Evolutionary conservation across 768 basidiomycete species (phyloP).

Genomic region (Mycena epipterygia): DNA sequence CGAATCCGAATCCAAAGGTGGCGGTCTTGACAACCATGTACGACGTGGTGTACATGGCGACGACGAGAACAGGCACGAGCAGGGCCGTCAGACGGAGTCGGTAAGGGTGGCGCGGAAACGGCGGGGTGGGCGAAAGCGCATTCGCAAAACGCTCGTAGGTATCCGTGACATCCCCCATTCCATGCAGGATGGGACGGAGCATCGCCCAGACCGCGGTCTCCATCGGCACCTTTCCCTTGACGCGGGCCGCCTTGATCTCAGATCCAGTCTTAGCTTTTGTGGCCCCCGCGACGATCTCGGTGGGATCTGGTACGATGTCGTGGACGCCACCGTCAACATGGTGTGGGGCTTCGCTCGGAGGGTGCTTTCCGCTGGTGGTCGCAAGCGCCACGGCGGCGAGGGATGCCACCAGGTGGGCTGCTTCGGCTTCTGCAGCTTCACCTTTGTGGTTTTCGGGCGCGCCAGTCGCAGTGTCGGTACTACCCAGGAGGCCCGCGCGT

Average conservation of each 20-base stretch:
- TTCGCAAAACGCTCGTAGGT: constrained; percentile 36
- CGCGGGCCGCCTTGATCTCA: constrained; percentile 12
- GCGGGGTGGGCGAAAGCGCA: constrained; percentile 54
- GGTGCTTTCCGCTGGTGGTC: constrained; percentile 44
- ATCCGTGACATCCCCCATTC: constrained; percentile 20
- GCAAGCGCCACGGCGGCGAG: constrained; percentile 48
- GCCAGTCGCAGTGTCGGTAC: constrained; percentile 48
- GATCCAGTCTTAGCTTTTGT: constrained; percentile 33
- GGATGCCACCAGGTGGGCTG: constrained; percentile 49
- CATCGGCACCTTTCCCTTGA: constrained; percentile 23
- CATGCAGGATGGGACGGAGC: constrained; percentile 26
- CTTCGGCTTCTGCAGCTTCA: constrained; percentile 56
- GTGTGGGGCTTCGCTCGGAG: constrained; percentile 30
- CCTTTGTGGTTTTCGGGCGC: constrained; percentile 52
- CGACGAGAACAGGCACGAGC: constrained; percentile 43
- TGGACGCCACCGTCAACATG: constrained; percentile 26
- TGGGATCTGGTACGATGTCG: constrained; percentile 45
- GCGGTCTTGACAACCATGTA: constrained; percentile 45
- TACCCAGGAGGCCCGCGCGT: constrained; percentile 47
- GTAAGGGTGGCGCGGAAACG: constrained; percentile 46
- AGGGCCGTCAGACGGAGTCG: constrained; percentile 47
- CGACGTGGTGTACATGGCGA: constrained; percentile 45
- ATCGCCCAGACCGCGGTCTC: constrained; percentile 21
- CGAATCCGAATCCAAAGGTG: constrained; percentile 49
- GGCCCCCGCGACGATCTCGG: constrained; percentile 41